Base-by-base conservation (phyloP, 176 grass and related monocot species). In the Oryza glumipatula region DNA sequence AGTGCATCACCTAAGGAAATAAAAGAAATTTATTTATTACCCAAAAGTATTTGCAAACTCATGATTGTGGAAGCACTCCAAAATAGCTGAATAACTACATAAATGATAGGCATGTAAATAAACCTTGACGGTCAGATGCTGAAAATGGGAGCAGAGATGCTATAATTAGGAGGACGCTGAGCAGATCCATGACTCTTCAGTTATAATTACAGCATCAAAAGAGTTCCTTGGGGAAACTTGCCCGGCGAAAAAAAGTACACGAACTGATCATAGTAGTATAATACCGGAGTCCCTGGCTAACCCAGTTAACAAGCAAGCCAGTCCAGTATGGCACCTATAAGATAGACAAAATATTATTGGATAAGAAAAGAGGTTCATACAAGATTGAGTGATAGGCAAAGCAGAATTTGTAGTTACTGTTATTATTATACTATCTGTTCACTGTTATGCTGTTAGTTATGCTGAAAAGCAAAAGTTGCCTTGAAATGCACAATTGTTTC, bases 91-190 rank as follows among this genome's bases (percentile, higher is more conserved):
- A 69, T 21, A 63, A 33, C 17, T 52, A 28, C 35, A 64, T 3
- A 83, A 43, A 76, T 80, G 21, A 52, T 65, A 68, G 74, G 15
- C 10, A 48, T 28, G 67, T 47, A 72, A 45, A 4, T 66, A 51
- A 74, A 94, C 92, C 92, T 91, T 94, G 92, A 81, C 35, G 73
- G 82, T 92, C 93, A 49, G 90, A 88, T 22, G 89, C 84, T 82
- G 80, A 75, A 9, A 74, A 84, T 5, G 74, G 90, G 64, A 77
- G 72, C 17, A 94, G 33, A 79, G 16, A 82, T 38, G 77, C 64
- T 68, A 79, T 35, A 67, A 89, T 78, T 23, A 91, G 68, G 21
- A 91, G 41, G 48, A 82, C 49, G 82, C 35, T 84, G 77, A 94
- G 39, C 52, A 87, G 63, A 68, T 67, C 84, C 92, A 94, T 94